Percentiles rank a stretch among this genome's conserved stretches.
Conservation (phyloP, 192 early-diverging fungal species). For the Geranomyces michiganensis region DNA sequence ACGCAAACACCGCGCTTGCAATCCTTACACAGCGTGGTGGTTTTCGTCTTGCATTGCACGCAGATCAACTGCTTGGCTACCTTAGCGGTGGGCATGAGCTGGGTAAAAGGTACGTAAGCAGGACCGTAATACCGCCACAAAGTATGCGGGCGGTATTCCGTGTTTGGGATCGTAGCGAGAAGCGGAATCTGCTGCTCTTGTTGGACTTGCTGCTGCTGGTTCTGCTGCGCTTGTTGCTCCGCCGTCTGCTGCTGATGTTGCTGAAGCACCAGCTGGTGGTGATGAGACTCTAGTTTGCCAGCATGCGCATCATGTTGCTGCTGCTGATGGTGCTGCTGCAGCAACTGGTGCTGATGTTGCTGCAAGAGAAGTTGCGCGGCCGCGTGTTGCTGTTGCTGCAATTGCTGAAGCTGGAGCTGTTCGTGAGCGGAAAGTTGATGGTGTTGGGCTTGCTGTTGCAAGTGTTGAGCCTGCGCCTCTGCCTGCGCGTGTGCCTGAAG, state of each 20-base stretch:
- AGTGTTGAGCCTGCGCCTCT: too few species aligned
- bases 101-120: conserved; percentile 2
- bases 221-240: conserved; percentile 1
- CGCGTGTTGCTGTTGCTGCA: conserved; percentile 9
- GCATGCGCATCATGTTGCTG: conserved; percentile 3
- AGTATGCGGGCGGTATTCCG: not conserved
- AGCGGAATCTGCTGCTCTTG: conserved; percentile 13
- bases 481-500: too few species aligned
- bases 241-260: conserved; percentile 5
- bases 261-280: conserved; percentile 6
- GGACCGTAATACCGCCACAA: conserved; percentile 9
- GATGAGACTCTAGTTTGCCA: not conserved
- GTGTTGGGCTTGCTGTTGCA: conserved; percentile 4
- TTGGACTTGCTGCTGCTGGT: not conserved
- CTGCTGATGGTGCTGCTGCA: conserved; percentile 1
- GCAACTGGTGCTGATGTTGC: conserved; percentile 8
- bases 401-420: conserved; percentile 8
- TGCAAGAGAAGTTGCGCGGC: not conserved
- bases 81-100: not conserved
- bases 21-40: conserved; percentile 3
- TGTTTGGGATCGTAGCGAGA: conserved; percentile 7
- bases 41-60: conserved; percentile 9
- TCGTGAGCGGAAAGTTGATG: conserved; percentile 3
- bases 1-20: conserved; percentile 4
- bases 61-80: conserved; percentile 7